phyloP scores from a whole-genome alignment of 129 eudicot genomes.

The Tagetes patula region DNA sequence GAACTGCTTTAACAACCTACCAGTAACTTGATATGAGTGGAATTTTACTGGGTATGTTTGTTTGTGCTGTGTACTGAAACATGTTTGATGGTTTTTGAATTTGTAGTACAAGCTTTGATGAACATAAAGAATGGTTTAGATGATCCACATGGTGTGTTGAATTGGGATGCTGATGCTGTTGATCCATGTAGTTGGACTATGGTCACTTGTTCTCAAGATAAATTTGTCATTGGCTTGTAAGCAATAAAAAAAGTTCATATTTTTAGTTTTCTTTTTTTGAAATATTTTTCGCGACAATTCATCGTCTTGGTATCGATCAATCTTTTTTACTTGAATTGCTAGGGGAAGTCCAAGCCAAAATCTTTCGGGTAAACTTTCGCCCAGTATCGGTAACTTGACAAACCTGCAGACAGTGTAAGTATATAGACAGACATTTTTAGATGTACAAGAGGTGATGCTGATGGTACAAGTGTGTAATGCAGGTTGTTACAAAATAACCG shows the following conservation, averaged over 20 bases:
- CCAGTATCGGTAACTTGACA: constrained; percentile 83
- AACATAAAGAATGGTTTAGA: constrained; percentile 52
- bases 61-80: not conserved
- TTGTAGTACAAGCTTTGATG: constrained; percentile 87
- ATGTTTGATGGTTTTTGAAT: constrained; percentile 4
- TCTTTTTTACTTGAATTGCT: not conserved
- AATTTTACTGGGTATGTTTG: too few species aligned
- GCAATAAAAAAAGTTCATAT: constrained; percentile 19
- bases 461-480: constrained; percentile 37
- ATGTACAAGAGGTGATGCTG: constrained; percentile 5
- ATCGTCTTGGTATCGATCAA: not conserved
- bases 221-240: constrained; percentile 68
- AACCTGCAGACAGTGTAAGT: constrained; percentile 83
- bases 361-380: constrained; percentile 78
- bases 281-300: not conserved
- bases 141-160: constrained; percentile 69
- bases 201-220: constrained; percentile 66
- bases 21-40: too few species aligned
- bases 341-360: constrained; percentile 95
- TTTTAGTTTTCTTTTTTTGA: not conserved
- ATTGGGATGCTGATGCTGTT: constrained; percentile 71
- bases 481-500: constrained; percentile 78
- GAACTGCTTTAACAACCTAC: too few species aligned
- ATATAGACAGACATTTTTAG: not conserved
- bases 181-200: constrained; percentile 89